Base-by-base conservation (phyloP, 1,139 yeast genomes). In the Saccharomyces hybrid region DNA sequence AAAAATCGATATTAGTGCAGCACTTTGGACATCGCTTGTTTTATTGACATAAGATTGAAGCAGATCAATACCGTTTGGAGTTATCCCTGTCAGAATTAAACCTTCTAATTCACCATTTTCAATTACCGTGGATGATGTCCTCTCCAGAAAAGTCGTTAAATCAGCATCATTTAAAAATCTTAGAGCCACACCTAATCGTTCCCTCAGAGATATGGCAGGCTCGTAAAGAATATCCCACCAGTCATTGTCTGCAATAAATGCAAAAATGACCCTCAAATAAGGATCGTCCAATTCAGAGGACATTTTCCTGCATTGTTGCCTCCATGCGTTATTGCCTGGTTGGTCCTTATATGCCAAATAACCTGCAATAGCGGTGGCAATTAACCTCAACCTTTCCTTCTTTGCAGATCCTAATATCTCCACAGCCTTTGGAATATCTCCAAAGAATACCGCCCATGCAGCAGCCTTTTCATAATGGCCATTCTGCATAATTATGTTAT, bases 181-280 rank as follows among this genome's bases (percentile, higher is more conserved):
- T 26, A 93, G 73, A 0, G 98, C 97, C 46, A 93, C 91, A 0
- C 97, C 97, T 13, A 93, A 71, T 59, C 96, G 75, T 66, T 93
- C 99, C 55, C 95, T 76, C 49, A 93, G 73, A 0, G 99, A 96
- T 49, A 93, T 76, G 1, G 96, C 85, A 41, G 85, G 84, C 63
- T 93, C 97, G 66, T 90, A 96, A 55, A 93, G 75, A 2, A 93
- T 96, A 66, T 89, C 98, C 83, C 93, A 84, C 98, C 98, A 93
- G 59, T 91, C 95, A 52, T 89, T 88, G 65, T 93, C 97, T 0
- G 97, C 90, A 54, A 93, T 85, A 62, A 84, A 93, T 0, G 97
- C 96, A 75, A 93, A 93, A 1, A 91, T 88, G 0, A 96, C 96
- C 46, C 97, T 73, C 57, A 93, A 73, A 66, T 93, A 93, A 0